Conservation (phyloP, 2,329 filamentous ascomycete genomes). For the Aplosporella prunicola region DNA sequence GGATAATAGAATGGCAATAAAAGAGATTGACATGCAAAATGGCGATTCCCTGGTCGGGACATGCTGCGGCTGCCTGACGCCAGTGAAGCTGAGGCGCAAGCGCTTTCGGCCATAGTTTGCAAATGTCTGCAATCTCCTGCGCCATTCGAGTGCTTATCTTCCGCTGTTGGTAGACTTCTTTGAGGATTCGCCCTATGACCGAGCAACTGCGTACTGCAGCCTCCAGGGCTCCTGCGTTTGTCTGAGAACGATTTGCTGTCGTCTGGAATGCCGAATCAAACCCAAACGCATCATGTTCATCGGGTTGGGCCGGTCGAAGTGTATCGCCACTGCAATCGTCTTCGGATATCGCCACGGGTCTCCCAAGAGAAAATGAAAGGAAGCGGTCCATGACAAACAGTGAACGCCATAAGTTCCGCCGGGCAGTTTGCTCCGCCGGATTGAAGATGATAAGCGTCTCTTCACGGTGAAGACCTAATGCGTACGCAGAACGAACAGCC, state of each 20-base stretch:
- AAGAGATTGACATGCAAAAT: slow-evolving; percentile 55
- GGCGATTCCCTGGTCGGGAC: slow-evolving; percentile 45
- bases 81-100: slow-evolving; percentile 43
- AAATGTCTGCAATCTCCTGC: slow-evolving; percentile 47
- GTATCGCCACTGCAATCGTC: slow-evolving; percentile 50
- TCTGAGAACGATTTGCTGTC: slow-evolving; percentile 21
- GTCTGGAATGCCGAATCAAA: slow-evolving; percentile 18
- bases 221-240: slow-evolving; percentile 39
- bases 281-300: slow-evolving; percentile 18
- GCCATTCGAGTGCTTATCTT: slow-evolving; percentile 50
- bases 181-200: slow-evolving; percentile 49
- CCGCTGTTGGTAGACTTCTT: slow-evolving; percentile 50
- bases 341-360: slow-evolving; percentile 52
- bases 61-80: slow-evolving; percentile 37
- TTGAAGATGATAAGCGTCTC: slow-evolving; percentile 49
- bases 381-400: slow-evolving; percentile 57
- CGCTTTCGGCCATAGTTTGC: slow-evolving; percentile 43
- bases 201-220: slow-evolving; percentile 49
- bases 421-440: slow-evolving; percentile 35
- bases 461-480: slow-evolving; percentile 53
- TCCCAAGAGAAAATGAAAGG: slow-evolving; percentile 52
- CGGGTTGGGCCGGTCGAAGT: slow-evolving; percentile 19
- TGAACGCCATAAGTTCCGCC: slow-evolving; percentile 54
- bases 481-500: slow-evolving; percentile 54
- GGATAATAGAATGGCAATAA: slow-evolving; percentile 52